These are phyloP conservation scores for Pleurotus eryngii DNA, from an alignment of 768 basidiomycete species.

Conservation along the genomic window DNA sequence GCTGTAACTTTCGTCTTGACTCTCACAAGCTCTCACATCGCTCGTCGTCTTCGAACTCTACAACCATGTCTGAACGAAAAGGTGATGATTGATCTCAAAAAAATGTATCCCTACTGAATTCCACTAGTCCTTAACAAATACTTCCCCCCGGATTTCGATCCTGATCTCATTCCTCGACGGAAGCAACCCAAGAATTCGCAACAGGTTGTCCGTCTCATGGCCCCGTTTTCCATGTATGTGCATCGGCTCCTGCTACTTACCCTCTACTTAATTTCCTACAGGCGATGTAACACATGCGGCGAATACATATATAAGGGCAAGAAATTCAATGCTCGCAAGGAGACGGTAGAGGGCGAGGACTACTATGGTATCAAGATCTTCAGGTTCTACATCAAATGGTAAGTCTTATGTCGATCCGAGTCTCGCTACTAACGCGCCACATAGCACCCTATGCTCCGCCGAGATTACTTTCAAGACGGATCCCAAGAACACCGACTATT, in stretches of 20 bases:
- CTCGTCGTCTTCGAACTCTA: no score
- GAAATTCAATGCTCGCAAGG: conserved; percentile 99
- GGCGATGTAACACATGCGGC: conserved; percentile 93
- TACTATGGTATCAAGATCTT: conserved; percentile 99
- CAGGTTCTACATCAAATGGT: conserved; percentile 92
- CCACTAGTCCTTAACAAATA: conserved; percentile 85
- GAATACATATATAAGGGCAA: conserved; percentile 99
- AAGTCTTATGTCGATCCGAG: conserved; percentile 21
- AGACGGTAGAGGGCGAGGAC: conserved; percentile 95
- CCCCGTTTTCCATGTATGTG: conserved; percentile 93
- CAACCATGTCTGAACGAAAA: conserved; percentile 81
- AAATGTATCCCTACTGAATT: not conserved
- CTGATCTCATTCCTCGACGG: conserved; percentile 89
- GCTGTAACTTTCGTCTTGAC: no score
- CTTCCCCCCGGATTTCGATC: conserved; percentile 98
- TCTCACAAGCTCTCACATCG: no score
- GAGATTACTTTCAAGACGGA: conserved; percentile 99
- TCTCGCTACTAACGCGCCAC: not conserved
- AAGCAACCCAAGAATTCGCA: conserved; percentile 92
- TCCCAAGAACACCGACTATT: conserved; percentile 94
- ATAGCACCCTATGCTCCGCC: conserved; percentile 89
- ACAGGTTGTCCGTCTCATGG: conserved; percentile 98
- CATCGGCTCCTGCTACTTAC: not conserved
- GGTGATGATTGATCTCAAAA: conserved; percentile 32
- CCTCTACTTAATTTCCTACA: conserved; percentile 24